Evolutionary conservation across 2,329 filamentous ascomycete genomes (phyloP).

Genomic region (Aspergillus neoniger): DNA sequence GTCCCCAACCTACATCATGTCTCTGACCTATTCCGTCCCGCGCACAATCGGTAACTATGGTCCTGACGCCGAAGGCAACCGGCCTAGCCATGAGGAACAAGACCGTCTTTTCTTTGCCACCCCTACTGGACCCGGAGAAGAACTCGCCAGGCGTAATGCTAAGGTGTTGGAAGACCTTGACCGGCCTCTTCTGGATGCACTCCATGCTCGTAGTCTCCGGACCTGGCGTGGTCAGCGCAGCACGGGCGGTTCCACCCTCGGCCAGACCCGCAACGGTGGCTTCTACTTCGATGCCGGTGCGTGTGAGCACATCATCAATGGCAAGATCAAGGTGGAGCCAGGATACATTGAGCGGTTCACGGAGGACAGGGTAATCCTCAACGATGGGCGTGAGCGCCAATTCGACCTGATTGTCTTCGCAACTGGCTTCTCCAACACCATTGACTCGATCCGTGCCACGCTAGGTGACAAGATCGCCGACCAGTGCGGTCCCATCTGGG

Average conservation of each 20-base stretch:
- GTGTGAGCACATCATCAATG: slow-evolving; percentile 31
- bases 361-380: slow-evolving; percentile 34
- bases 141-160: slow-evolving; percentile 22
- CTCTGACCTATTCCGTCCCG: slow-evolving; percentile 25
- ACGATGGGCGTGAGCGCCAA: slow-evolving; percentile 33
- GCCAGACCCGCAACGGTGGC: slow-evolving; percentile 35
- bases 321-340: slow-evolving; percentile 31
- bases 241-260: slow-evolving; percentile 33
- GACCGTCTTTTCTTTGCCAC: slow-evolving; percentile 9
- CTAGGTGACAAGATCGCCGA: slow-evolving; percentile 28
- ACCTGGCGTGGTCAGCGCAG: slow-evolving; percentile 40
- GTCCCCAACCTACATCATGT: slow-evolving; percentile 39
- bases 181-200: slow-evolving; percentile 23
- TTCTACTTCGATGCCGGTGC: slow-evolving; percentile 37
- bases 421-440: slow-evolving; percentile 31
- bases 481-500: slow-evolving; percentile 29
- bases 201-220: slow-evolving; percentile 30
- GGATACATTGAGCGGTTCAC: slow-evolving; percentile 13
- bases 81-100: slow-evolving; percentile 2
- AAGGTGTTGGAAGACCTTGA: slow-evolving; percentile 28
- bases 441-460: slow-evolving; percentile 26
- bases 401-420: slow-evolving; percentile 36
- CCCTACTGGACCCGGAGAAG: slow-evolving; percentile 15
- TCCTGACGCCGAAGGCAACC: slow-evolving; percentile 4
- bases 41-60: slow-evolving; percentile 29